Evolutionary conservation across 768 basidiomycete species (phyloP), one percentile per base, ranked within the genome.

Genomic region (Trametopsis cervina): DNA sequence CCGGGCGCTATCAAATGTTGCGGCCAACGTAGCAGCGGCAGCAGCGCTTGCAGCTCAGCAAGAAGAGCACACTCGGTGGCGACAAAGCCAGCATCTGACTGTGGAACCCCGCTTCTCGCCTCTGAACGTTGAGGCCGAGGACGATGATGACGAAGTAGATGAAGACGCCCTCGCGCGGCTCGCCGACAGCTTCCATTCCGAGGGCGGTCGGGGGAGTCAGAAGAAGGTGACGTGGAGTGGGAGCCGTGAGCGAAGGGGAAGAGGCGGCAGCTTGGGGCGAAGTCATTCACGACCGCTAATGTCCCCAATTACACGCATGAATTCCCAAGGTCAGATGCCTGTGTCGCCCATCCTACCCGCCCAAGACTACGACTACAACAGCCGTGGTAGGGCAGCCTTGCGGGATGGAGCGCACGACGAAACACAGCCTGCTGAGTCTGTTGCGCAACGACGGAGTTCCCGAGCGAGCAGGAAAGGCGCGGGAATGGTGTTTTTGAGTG

Each of bases 401-500:
- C 73, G 76, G 12, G 66, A 69, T 35, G 46, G 56, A 21, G 60
- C 55, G 12, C 29, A 56, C 12, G 55, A 25, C 55, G 67, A 42
- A 44, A 60, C 36, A 50, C 62, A 56, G 62, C 18, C 21, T 11
- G 33, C 46, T 22, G 40, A 33, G 33, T 35, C 52, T 41, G 53
- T 25, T 39, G 42, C 39, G 35, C 53, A 55, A 24, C 51, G 67
- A 20, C 57, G 64, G 36, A 68, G 57, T 50, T 84, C 83, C n/a
- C 73, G 81, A 52, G 79, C 81, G 6, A 84, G 80, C 56, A 75
- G 80, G 51, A 76, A 80, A 52, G 78, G 84, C 24, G 83, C 85
- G 4, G 81, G 80, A 2, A 83, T 95, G 70, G 78, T 94, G 17
- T 89, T 96, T 56, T 70, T 96, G 53, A 78, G 87, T 29, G 71